Evolutionary conservation across 106 monocot genomes (phyloP), one percentile per base, ranked within the genome.

Genomic region (Dioscorea zingiberensis): DNA sequence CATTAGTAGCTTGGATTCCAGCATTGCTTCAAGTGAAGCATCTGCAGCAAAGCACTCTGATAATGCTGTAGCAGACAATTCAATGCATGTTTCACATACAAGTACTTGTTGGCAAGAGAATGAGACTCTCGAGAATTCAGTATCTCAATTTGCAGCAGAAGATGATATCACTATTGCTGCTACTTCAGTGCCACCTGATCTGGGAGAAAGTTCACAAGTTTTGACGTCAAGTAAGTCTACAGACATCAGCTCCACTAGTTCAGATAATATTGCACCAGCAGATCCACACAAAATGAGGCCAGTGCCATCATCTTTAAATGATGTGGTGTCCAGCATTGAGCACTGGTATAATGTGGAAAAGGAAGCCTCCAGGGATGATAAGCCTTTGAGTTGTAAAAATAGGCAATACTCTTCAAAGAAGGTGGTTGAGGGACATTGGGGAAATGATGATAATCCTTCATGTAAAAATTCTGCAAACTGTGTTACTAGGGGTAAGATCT

Each of bases 1-100:
- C 68, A 87, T 83, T 48, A 93, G 93, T 66, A 92, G 84, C 62
- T 44, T 69, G 54, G 78, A 58, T 60, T 93, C 80, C 53, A 76
- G 56, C 57, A 38, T 65, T 17, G 59, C 32, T 26, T 81, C 74
- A 30, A 73, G n/a, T 55, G 77, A 77, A 67, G 62, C 48, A 60
- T 73, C 45, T 74, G 30, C 76, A 44, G 58, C 60, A 48, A 74
- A 75, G 47, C 73, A 73, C 45, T 55, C 38, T 48, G 69, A 72
- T 27, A 25, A 32, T 75, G 59, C 24, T 28, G 51, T 21, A 62
- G 80, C 62, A 3, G 28, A 67, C 5, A 25, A 21, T 60, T n/a
- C n/a, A n/a, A 47, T 59, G 1, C 22, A 23, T 60, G 24, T 56
- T 68, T 69, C 69, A 28, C 19, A 60, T 22, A 29, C 28, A 12